Percentiles rank a stretch among this genome's conserved stretches.
phyloP scores from a whole-genome alignment of 306 rosid species.

The Medicago lupulina region DNA sequence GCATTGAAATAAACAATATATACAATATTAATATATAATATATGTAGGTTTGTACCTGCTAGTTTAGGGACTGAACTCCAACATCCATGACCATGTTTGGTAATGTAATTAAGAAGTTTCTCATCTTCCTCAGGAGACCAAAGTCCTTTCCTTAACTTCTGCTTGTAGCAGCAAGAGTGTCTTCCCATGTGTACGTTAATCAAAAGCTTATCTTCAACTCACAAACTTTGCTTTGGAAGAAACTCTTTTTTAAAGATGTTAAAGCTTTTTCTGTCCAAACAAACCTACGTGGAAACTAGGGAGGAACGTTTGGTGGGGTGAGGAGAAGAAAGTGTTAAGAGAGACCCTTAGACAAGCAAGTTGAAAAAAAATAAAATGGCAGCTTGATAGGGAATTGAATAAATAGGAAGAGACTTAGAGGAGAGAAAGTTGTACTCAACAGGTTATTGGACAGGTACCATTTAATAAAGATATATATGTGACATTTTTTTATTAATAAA shows the following conservation, averaged over 20 bases:
- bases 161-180: conserved; percentile 97
- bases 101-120: conserved; percentile 82
- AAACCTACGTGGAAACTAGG: conserved; percentile 49
- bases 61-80: conserved; percentile 98
- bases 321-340: background rate
- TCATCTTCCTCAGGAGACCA: conserved; percentile 99
- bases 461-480: background rate
- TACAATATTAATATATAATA: background rate
- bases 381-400: conserved; percentile 74
- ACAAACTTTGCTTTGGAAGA: conserved; percentile 45
- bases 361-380: conserved; percentile 73
- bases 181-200: conserved; percentile 80
- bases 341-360: conserved; percentile 39
- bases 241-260: conserved; percentile 15
- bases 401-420: conserved; percentile 56
- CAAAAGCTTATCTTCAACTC: background rate
- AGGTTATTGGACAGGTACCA: conserved; percentile 46
- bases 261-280: conserved; percentile 22
- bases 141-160: conserved; percentile 90
- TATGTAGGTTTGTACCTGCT: conserved; percentile 53
- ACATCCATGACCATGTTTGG: conserved; percentile 94
- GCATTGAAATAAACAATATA: conserved; percentile 1
- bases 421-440: conserved; percentile 53
- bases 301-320: conserved; percentile 44
- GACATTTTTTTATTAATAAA: too few species aligned